phyloP scores from a whole-genome alignment of 805 yeast species.

The Starmerella stigmatis region DNA sequence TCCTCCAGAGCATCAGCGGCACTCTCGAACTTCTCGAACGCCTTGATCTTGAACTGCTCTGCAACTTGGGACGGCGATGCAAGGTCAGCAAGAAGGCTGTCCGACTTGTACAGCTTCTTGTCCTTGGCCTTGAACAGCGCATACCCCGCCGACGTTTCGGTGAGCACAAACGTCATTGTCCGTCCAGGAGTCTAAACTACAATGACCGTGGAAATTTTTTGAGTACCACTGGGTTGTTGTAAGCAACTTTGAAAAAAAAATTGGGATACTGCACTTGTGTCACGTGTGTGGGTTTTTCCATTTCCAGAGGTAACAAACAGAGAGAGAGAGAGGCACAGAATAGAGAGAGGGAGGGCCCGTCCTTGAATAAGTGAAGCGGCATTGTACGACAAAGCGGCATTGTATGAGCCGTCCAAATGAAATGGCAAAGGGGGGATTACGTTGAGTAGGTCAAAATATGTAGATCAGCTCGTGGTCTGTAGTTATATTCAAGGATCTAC shows the following conservation, averaged over 20 bases:
- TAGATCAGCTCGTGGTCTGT: too few species aligned
- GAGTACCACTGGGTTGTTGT: conserved; percentile 1
- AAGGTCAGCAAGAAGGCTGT: conserved; percentile 62
- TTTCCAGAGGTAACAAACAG: too few species aligned
- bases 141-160: conserved; percentile 98
- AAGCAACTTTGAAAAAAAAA: conserved; percentile 10
- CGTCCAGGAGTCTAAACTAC: neutral
- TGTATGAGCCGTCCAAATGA: too few species aligned
- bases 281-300: neutral
- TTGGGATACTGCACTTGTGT: neutral
- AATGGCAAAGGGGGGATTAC: too few species aligned
- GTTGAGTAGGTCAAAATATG: too few species aligned
- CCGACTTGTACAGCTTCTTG: conserved; percentile 87
- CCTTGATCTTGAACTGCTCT: conserved; percentile 83
- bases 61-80: conserved; percentile 75
- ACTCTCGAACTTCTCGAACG: conserved; percentile 85
- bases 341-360: too few species aligned
- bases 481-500: too few species aligned
- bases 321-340: too few species aligned
- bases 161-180: conserved; percentile 44
- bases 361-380: too few species aligned
- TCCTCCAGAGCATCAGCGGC: conserved; percentile 96
- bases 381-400: too few species aligned
- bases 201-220: conserved; percentile 15
- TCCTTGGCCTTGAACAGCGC: conserved; percentile 96